These are phyloP conservation scores for Pilatotrama ljubarskyi DNA, from an alignment of 768 basidiomycete genomes.

Conservation along the genomic window DNA sequence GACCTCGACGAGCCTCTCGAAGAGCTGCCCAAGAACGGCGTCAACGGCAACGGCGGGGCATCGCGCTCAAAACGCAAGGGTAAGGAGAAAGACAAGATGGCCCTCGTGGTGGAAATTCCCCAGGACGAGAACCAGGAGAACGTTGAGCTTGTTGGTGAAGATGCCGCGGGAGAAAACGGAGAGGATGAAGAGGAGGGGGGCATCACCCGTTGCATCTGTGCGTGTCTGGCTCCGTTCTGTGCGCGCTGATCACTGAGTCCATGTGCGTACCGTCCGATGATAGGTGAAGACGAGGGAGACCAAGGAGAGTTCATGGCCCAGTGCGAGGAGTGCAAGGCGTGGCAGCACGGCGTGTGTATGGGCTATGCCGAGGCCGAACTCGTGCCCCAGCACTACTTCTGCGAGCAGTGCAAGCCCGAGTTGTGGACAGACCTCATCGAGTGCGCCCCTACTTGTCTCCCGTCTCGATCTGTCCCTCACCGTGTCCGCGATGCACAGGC, in stretches of 20 bases:
- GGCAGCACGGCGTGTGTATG: constrained; percentile 98
- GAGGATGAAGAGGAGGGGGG: constrained; percentile 58
- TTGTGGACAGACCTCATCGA: constrained; percentile 79
- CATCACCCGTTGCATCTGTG: constrained; percentile 84
- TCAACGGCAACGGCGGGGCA: constrained; percentile 37
- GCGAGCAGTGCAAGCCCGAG: constrained; percentile 90
- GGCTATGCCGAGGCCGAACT: constrained; percentile 80
- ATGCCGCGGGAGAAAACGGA: constrained; percentile 46
- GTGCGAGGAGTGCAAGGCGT: constrained; percentile 95
- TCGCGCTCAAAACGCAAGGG: constrained; percentile 61
- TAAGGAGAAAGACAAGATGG: constrained; percentile 57
- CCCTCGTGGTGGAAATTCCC: constrained; percentile 29
- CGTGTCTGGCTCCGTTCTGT: constrained; percentile 63
- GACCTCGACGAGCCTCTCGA: constrained; percentile 66
- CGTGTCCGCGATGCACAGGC: constrained; percentile 41
- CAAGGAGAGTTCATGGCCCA: constrained; percentile 95
- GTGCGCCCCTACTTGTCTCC: constrained; percentile 44
- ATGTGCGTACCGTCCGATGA: constrained; percentile 30
- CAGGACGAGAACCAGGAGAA: constrained; percentile 31
- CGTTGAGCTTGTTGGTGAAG: constrained; percentile 33
- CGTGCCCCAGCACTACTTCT: constrained; percentile 84
- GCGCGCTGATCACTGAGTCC: constrained; percentile 18
- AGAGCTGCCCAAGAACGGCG: constrained; percentile 47
- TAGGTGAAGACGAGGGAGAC: constrained; percentile 70
- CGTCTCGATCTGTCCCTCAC: constrained; percentile 20